phyloP scores from a whole-genome alignment of 2,329 filamentous ascomycete genomes.

The Talaromyces sp. region DNA sequence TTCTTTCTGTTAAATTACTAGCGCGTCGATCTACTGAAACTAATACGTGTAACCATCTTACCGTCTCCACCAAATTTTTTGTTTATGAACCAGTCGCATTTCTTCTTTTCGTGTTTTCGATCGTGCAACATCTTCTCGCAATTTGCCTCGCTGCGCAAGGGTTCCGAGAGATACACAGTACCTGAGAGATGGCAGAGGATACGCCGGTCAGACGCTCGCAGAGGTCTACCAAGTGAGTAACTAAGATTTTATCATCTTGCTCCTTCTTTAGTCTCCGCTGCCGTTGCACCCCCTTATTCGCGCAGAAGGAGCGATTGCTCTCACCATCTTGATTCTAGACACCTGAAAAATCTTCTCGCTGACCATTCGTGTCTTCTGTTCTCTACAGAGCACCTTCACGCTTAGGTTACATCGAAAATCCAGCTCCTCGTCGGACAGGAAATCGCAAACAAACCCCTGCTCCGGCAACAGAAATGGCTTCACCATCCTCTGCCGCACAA shows the following conservation, averaged over 20 bases:
- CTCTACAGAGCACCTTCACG: slow-evolving; percentile 49
- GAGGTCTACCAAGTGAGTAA: slow-evolving; percentile 49
- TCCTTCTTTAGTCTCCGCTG: slow-evolving; percentile 18
- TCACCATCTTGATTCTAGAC: neutral
- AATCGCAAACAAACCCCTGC: slow-evolving; percentile 38
- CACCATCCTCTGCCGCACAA: slow-evolving; percentile 16
- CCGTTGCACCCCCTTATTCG: slow-evolving; percentile 10
- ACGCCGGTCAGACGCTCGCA: slow-evolving; percentile 52
- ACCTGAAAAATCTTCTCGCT: neutral
- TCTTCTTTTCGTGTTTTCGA: neutral
- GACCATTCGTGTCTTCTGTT: slow-evolving; percentile 8
- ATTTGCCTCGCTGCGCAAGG: slow-evolving; percentile 6
- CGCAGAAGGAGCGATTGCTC: neutral
- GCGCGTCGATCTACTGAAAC: neutral
- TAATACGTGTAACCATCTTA: neutral
- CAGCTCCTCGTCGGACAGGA: slow-evolving; percentile 44
- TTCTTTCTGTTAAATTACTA: neutral
- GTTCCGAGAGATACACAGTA: slow-evolving; percentile 6
- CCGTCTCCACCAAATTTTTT: slow-evolving; percentile 1
- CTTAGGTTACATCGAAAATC: slow-evolving; percentile 52
- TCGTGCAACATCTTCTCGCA: neutral
- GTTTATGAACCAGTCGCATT: neutral
- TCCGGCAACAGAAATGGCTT: slow-evolving; percentile 28
- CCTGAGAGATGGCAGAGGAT: slow-evolving; percentile 38
- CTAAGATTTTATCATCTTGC: slow-evolving; percentile 10